Evolutionary conservation across 441 rosid species (phyloP).

Genomic region (Francoa sonchifolia): DNA sequence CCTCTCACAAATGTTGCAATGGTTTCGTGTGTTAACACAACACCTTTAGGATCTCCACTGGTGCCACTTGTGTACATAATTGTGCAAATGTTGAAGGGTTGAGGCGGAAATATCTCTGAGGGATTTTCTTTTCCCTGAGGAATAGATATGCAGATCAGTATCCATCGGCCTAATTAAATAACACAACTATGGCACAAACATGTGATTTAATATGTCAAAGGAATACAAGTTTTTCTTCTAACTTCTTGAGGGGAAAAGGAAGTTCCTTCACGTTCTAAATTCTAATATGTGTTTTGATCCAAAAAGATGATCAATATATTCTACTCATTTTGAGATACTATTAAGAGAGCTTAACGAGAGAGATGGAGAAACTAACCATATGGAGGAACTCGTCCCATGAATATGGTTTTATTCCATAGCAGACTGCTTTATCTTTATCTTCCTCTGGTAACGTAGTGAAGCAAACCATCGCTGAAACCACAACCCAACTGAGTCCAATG

Average conservation of each 20-base stretch:
- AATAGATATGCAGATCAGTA: conserved; percentile 4
- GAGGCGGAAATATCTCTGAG: conserved; percentile 41
- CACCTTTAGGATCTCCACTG: conserved; percentile 95
- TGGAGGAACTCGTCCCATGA: conserved; percentile 69
- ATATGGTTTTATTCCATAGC: conserved; percentile 37
- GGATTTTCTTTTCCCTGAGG: conserved; percentile 56
- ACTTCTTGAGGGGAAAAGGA: no score
- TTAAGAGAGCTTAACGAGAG: no score
- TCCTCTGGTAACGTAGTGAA: conserved; percentile 50
- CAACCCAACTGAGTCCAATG: conserved; percentile 12
- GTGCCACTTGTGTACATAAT: conserved; percentile 97
- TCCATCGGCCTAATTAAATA: no score
- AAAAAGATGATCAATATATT: no score
- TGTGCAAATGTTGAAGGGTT: conserved; percentile 57
- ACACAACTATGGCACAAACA: no score
- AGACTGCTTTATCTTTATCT: conserved; percentile 36
- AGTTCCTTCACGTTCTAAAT: no score
- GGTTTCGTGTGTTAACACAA: conserved; percentile 72
- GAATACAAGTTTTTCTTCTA: no score
- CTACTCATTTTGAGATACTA: no score
- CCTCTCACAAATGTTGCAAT: conserved; percentile 44
- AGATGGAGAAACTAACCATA: conserved; percentile 32
- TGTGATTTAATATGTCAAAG: no score
- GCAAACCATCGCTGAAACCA: conserved; percentile 62
- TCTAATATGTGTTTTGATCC: no score